Conservation (phyloP, 192 early-diverging fungal species). For the Coemansia sp. region DNA sequence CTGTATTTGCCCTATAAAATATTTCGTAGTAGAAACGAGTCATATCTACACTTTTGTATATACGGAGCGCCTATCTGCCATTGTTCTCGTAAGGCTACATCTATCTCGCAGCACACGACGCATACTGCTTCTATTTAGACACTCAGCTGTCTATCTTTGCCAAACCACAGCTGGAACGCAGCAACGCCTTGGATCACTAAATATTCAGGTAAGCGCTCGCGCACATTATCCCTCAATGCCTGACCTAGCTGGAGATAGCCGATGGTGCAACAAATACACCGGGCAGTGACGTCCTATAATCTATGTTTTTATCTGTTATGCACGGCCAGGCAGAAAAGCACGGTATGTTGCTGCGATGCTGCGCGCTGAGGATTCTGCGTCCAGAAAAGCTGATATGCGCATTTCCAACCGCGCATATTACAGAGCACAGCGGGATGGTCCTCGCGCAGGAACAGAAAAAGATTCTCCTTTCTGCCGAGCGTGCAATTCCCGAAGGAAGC, state of each 20-base stretch:
- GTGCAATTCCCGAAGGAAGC: background rate
- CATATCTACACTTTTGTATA: background rate
- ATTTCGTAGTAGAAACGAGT: too few species aligned
- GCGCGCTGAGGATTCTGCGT: background rate
- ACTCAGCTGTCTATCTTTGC: background rate
- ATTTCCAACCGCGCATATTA: slow-evolving; percentile 6
- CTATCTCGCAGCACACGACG: background rate
- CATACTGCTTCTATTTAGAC: background rate
- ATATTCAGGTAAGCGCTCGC: background rate
- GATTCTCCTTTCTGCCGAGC: slow-evolving; percentile 21
- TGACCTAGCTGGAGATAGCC: background rate
- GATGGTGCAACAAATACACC: background rate
- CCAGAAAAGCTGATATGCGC: background rate
- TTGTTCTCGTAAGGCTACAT: background rate
- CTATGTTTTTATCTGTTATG: background rate
- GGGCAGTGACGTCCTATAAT: background rate
- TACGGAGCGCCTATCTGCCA: background rate
- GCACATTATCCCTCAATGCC: background rate
- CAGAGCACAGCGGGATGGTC: slow-evolving; percentile 4
- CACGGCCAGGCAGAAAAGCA: background rate
- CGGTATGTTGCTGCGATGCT: background rate
- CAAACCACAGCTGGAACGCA: background rate
- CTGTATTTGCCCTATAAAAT: background rate
- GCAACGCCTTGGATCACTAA: background rate
- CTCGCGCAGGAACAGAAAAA: slow-evolving; percentile 10